phyloP scores from a whole-genome alignment of 345 rosid genomes.

The Anacardium occidentale region DNA sequence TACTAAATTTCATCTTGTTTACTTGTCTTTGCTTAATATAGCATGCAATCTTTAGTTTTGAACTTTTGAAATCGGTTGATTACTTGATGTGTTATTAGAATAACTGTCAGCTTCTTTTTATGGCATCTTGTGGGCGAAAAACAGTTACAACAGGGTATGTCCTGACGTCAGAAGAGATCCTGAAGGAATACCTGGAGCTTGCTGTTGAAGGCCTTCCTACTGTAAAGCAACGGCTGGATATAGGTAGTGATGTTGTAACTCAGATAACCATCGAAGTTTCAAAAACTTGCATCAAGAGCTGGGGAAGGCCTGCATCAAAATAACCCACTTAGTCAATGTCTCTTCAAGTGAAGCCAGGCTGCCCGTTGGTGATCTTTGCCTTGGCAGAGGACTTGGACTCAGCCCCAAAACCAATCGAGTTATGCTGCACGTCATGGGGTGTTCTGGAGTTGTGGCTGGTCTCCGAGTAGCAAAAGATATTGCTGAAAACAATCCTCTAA shows the following conservation, averaged over 20 bases:
- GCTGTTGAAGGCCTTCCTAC: conserved; percentile 81
- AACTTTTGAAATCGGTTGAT: too few relatives aligned
- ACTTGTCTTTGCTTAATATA: background rate
- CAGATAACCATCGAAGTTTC: conserved; percentile 89
- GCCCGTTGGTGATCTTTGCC: conserved; percentile 83
- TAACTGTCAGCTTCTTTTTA: background rate
- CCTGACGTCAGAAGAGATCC: conserved; percentile 95
- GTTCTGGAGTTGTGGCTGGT: conserved; percentile 95
- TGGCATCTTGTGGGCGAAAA: conserved; percentile 56
- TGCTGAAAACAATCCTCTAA: conserved; percentile 89
- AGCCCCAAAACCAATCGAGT: conserved; percentile 74
- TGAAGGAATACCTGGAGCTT: conserved; percentile 79
- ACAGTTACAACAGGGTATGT: conserved; percentile 91
- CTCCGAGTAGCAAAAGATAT: conserved; percentile 93
- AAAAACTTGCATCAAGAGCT: conserved; percentile 66
- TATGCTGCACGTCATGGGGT: conserved; percentile 82
- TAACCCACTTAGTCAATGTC: conserved; percentile 92
- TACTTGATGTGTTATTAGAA: background rate
- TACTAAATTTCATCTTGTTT: conserved; percentile 16
- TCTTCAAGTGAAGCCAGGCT: conserved; percentile 94
- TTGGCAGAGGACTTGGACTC: conserved; percentile 82
- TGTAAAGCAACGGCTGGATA: conserved; percentile 69
- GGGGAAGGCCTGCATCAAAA: conserved; percentile 79
- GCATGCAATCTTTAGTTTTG: too few relatives aligned
- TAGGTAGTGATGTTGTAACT: conserved; percentile 78